Base-by-base conservation (phyloP, 1,139 yeast species). In the Suhomyces chickasaworum region DNA sequence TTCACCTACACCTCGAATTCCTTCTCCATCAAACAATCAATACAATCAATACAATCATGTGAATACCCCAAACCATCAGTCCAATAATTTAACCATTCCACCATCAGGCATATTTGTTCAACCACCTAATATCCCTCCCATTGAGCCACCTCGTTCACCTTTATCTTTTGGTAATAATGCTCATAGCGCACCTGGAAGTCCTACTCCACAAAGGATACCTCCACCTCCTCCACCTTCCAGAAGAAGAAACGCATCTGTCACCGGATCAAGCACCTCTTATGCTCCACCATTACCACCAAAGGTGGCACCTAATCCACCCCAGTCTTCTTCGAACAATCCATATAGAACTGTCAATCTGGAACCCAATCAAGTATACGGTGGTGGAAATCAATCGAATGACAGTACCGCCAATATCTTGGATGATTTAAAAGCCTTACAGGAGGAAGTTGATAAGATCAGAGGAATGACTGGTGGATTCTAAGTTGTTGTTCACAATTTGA, bases 401-500 rank as follows among this genome's bases (percentile, higher is more conserved):
- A 74, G 77, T 48, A 77, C 81, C 2, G 68, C 76, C 4, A 77
- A 81, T 50, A 80, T 83, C 20, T 62, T 83, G 53, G 83, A 83
- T 46, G 84, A 83, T 59, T 68, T 83, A 49, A 78, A 78, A 57
- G 83, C 83, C 16, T 65, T 84, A 43, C 86, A 83, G 55, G 83
- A 75, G 35, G 89, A 84, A 58, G 86, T 84, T 16, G 85, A 84
- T 56, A 72, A 73, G 49, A 76, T 77, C 34, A 60, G 78, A 54
- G 68, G 65, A 48, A 68, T 75, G 75, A 73, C 79, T 7, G 79
- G 79, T n/a, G 80, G 79, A 5, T 75, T 73, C 53, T 74, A 61
- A 25, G 9, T 8, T n/a, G 6, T 25, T 25, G 13, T 3, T 10
- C 12, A 25, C 29, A n/a, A 25, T 25, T 25, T 25, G n/a, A n/a